Conservation (phyloP, 768 basidiomycete species). For the Gloeopeniophorella convolvens region DNA sequence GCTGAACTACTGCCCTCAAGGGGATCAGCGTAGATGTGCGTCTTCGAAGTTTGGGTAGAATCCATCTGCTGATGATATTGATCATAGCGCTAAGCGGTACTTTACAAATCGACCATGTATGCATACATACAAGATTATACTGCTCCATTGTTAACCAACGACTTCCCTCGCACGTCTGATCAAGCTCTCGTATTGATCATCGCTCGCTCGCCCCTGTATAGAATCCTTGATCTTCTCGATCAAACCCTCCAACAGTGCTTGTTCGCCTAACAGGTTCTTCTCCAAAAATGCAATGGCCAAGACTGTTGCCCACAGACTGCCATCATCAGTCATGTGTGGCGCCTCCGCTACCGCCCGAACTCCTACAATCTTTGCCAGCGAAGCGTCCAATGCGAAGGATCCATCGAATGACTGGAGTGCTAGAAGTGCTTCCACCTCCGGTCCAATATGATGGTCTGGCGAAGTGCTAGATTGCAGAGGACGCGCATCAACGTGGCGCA, state of each 20-base stretch:
- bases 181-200: not conserved
- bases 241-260: slow-evolving; percentile 37
- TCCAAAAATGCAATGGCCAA: slow-evolving; percentile 42
- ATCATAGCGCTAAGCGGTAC: too few relatives aligned
- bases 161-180: not conserved
- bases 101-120: too few relatives aligned
- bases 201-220: not conserved
- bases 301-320: slow-evolving; percentile 42
- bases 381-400: slow-evolving; percentile 35
- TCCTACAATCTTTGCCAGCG: slow-evolving; percentile 34
- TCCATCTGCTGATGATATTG: not conserved
- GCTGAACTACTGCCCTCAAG: too few relatives aligned
- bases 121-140: not conserved
- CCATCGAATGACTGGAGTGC: slow-evolving; percentile 41
- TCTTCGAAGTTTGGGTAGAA: not conserved
- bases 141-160: not conserved
- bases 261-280: slow-evolving; percentile 31
- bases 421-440: slow-evolving; percentile 32
- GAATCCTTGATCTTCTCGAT: not conserved
- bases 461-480: too few relatives aligned
- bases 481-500: slow-evolving; percentile 24
- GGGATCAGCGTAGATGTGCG: too few relatives aligned
- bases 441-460: slow-evolving; percentile 22
- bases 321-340: slow-evolving; percentile 27
- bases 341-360: slow-evolving; percentile 28